Evolutionary conservation across 208 protist genomes (phyloP), one percentile per base, ranked within the genome.

Genomic region (Sergeia podlipaevii): DNA sequence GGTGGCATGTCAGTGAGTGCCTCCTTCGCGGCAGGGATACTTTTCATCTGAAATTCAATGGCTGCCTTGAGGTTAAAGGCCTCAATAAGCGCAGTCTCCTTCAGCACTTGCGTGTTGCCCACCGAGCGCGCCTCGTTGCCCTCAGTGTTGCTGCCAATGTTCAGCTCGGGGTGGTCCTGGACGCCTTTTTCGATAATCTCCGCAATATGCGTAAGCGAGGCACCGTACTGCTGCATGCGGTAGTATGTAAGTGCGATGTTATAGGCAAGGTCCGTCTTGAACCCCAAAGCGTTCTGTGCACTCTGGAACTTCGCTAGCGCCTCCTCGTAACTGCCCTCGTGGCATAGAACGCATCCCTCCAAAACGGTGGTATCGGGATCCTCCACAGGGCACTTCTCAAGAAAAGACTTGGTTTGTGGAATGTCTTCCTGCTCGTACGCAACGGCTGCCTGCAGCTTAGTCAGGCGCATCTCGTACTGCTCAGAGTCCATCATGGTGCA

Each of bases 1-100:
- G 96, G 97, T 7, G 97, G 97, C 97, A 98, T 98, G 67, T 98
- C 96, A 8, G 88, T 96, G 17, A 98, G 83, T 6, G 93, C 95
- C 70, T 98, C 96, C 67, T 93, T 96, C n/a, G 95, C 93, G 3
- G 77, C 86, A 1, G 59, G 52, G 43, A 60, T 43, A 37, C 98
- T 97, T 62, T 96, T 95, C 79, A 97, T 85, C 55, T 84, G 72
- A 53, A 96, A 98, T 66, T 98, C 92, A 70, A 98, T 98, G n/a
- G 96, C 95, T 0, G 89, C 93, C 75, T 98, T 99, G 11, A 99
- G 75, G 66, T 99, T 99, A 70, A 98, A 98, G 0, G 97, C 96
- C 67, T 99, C 97, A 29, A 99, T 89, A 0, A 99, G 80, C 0
- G 96, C 96, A 0, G 95, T 97, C 47, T 99, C 94, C 69, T 96